phyloP scores from a whole-genome alignment of 2,329 filamentous ascomycete genomes.

The Davidsoniella virescens region DNA sequence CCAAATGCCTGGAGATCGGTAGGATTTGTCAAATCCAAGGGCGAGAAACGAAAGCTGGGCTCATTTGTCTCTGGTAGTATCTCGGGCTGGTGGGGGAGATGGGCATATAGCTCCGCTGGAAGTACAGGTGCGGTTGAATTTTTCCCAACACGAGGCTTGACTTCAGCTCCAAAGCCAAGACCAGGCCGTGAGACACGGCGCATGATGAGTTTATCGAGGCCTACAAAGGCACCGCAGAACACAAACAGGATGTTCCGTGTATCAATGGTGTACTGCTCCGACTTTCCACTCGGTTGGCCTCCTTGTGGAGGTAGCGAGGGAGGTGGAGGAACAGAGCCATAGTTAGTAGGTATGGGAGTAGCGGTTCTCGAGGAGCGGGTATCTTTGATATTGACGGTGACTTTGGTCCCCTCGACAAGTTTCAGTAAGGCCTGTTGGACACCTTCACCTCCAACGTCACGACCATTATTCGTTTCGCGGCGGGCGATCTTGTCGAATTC shows the following conservation, averaged over 20 bases:
- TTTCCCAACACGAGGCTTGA: constrained; percentile 36
- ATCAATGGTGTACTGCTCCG: constrained; percentile 57
- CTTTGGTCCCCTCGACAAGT: constrained; percentile 86
- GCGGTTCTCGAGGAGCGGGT: constrained; percentile 43
- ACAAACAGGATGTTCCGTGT: constrained; percentile 97
- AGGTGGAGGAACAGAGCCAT: constrained; percentile 27
- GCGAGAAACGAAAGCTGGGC: constrained; percentile 28
- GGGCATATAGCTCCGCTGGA: constrained; percentile 42
- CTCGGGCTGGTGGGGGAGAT: constrained; percentile 38
- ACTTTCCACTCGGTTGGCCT: constrained; percentile 30
- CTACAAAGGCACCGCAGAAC: constrained; percentile 88
- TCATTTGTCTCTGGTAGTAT: constrained; percentile 17
- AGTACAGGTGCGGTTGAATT: constrained; percentile 41
- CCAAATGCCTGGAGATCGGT: constrained; percentile 70
- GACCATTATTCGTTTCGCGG: constrained; percentile 70
- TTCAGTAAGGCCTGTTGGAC: constrained; percentile 93
- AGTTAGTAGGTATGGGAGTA: constrained; percentile 36
- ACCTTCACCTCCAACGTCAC: constrained; percentile 90
- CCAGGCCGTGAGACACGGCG: constrained; percentile 72
- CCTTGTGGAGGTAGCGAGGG: constrained; percentile 28
- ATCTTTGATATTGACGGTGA: constrained; percentile 80
- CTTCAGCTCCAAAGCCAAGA: constrained; percentile 79
- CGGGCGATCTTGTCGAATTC: constrained; percentile 96
- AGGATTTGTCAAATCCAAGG: constrained; percentile 57
- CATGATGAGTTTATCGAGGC: constrained; percentile 72